Base-by-base conservation (phyloP, 768 basidiomycete genomes). In the Termitomyces sp. region DNA sequence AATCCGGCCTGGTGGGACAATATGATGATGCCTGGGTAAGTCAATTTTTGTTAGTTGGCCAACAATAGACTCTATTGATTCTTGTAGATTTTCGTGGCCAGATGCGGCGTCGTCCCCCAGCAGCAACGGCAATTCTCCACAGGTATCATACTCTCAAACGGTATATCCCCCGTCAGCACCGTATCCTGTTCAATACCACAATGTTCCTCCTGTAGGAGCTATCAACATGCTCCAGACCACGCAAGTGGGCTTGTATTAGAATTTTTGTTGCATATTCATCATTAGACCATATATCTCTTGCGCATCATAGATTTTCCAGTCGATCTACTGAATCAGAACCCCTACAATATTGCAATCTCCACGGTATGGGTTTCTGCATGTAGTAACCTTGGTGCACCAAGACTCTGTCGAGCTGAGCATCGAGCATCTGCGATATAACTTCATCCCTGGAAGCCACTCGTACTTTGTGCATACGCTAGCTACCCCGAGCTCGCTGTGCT, bases 1-100 rank as follows among this genome's bases (percentile, higher is more conserved):
- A 88, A 86, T 52, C 85, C 85, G 2, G 78, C 74, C 8, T 92
- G 85, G 81, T 91, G 88, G 89, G 72, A 79, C 46, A 88, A 81
- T 51, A 87, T 90, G 85, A 88, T 91, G 89, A 89, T 92, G 87
- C 90, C 90, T 39, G 90, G 90, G 86, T 88, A 68, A 48, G 72
- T 58, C 16, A 2, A 15, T 13, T 36, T 18, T 44, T 33, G 3
- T 18, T 30, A 16, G n/a, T 24, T 8, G 24, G 2, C 34, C 18
- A 4, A 27, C 20, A 18, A 39, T 18, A 41, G 41, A 41, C 7
- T 22, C 9, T 46, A 36, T 8, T 50, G 15, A 55, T 18, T 6
- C 7, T 46, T 46, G 11, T 44, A 70, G 71, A 13, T 73, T 71
- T 59, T 68, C 69, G 24, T 73, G 72, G 72, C 69, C 72, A 1